These are phyloP conservation scores for Aspergillus persii DNA, from an alignment of 2,329 filamentous ascomycete genomes.

Conservation along the genomic window DNA sequence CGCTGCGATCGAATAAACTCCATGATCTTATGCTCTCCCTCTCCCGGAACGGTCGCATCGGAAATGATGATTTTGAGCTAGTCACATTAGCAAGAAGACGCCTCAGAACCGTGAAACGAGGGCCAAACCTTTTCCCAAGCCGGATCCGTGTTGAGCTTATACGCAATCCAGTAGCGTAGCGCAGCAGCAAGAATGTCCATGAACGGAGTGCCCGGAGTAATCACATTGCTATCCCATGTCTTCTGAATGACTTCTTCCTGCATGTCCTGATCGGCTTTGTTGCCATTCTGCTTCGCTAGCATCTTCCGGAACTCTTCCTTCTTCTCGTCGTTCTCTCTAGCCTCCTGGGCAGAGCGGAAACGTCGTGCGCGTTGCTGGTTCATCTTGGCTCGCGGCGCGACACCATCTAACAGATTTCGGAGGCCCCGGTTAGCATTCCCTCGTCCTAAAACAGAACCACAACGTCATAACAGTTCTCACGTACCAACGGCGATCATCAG, in stretches of 20 bases:
- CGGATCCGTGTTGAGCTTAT: conserved; percentile 95
- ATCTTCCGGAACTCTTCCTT: conserved; percentile 85
- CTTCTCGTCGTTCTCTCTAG: conserved; percentile 88
- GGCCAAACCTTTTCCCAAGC: conserved; percentile 72
- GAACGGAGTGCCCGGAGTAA: conserved; percentile 95
- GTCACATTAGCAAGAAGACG: conserved; percentile 20
- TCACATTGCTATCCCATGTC: conserved; percentile 85
- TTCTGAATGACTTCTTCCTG: conserved; percentile 69
- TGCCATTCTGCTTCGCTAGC: conserved; percentile 73
- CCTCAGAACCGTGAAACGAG: neutral
- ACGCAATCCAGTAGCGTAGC: conserved; percentile 93
- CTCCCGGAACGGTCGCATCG: conserved; percentile 93
- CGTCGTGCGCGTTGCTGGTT: conserved; percentile 96
- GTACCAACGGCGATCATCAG: conserved; percentile 94
- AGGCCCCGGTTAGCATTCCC: neutral
- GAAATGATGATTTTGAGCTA: conserved; percentile 94
- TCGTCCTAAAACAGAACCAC: neutral
- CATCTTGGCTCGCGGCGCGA: conserved; percentile 98
- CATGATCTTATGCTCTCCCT: conserved; percentile 99
- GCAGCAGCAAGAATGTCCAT: conserved; percentile 93
- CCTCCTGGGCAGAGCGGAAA: conserved; percentile 91
- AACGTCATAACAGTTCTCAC: conserved; percentile 6
- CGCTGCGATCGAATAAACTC: conserved; percentile 93
- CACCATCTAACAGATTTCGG: conserved; percentile 67
- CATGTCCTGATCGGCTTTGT: conserved; percentile 60